phyloP scores from a whole-genome alignment of 345 rosid genomes.

The Schrenkiella parvula region DNA sequence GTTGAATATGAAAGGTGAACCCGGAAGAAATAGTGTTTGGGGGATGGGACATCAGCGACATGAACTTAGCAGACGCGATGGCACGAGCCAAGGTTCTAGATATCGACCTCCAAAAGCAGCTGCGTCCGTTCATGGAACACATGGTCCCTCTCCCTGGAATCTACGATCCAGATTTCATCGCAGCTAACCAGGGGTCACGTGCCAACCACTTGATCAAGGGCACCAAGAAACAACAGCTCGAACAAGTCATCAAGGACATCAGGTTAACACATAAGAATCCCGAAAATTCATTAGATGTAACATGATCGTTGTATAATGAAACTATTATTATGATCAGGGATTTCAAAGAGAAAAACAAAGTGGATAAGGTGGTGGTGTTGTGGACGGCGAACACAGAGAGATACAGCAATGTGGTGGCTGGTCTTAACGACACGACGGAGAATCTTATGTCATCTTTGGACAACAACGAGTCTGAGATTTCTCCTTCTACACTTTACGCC shows the following conservation, averaged over 20 bases:
- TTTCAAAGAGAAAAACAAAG: slow-evolving; percentile 78
- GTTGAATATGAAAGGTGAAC: slow-evolving; percentile 9
- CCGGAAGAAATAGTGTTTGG: slow-evolving; percentile 93
- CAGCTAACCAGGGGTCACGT: slow-evolving; percentile 91
- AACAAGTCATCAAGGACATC: slow-evolving; percentile 79
- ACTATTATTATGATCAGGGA: slow-evolving; percentile 47
- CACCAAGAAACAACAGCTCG: slow-evolving; percentile 78
- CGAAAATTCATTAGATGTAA: not conserved
- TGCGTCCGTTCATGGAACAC: slow-evolving; percentile 94
- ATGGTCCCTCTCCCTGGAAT: slow-evolving; percentile 93
- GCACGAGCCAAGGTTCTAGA: slow-evolving; percentile 86
- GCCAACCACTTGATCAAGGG: slow-evolving; percentile 88
- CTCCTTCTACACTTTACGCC: slow-evolving; percentile 89
- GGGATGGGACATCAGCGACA: slow-evolving; percentile 97
- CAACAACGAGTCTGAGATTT: slow-evolving; percentile 80
- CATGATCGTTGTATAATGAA: not conserved
- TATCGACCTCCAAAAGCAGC: slow-evolving; percentile 86
- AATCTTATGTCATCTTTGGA: slow-evolving; percentile 83
- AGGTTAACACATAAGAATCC: slow-evolving; percentile 52
- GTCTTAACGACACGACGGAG: slow-evolving; percentile 87
- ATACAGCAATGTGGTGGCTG: slow-evolving; percentile 80
- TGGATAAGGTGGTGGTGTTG: slow-evolving; percentile 83
- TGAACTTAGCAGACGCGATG: slow-evolving; percentile 99
- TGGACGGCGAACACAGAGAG: slow-evolving; percentile 99
- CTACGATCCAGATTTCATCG: slow-evolving; percentile 88